phyloP scores from a whole-genome alignment of 805 yeast species.

The Metschnikowia sp. region DNA sequence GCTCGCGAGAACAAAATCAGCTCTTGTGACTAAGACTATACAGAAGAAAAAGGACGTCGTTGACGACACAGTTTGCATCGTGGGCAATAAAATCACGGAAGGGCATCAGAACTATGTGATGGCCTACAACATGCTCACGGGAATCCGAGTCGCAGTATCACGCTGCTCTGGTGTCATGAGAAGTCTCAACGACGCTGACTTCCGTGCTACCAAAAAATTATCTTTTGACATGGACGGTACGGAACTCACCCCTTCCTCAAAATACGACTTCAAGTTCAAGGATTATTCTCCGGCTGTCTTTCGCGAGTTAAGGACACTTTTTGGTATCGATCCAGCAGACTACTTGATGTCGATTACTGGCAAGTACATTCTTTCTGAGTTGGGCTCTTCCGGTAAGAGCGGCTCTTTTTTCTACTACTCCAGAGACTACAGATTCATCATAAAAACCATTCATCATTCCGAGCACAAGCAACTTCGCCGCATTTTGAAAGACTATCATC shows the following conservation, averaged over 20 bases:
- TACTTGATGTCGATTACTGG: slow-evolving; percentile 90
- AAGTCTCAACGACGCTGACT: slow-evolving; percentile 68
- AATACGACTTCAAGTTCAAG: slow-evolving; percentile 93
- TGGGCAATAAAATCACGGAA: slow-evolving; percentile 82
- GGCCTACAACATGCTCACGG: slow-evolving; percentile 97
- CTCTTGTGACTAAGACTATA: slow-evolving; percentile 42
- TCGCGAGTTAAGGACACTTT: slow-evolving; percentile 71
- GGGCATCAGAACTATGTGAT: slow-evolving; percentile 91
- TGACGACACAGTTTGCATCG: slow-evolving; percentile 57
- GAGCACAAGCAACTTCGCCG: slow-evolving; percentile 83
- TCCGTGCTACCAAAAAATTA: slow-evolving; percentile 67
- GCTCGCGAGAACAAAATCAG: slow-evolving; percentile 48
- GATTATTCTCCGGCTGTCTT: slow-evolving; percentile 96
- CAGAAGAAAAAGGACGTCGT: slow-evolving; percentile 38
- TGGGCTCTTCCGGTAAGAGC: slow-evolving; percentile 95
- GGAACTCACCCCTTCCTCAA: slow-evolving; percentile 87
- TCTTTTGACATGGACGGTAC: slow-evolving; percentile 86
- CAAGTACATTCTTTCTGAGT: slow-evolving; percentile 84
- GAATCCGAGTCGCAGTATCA: slow-evolving; percentile 92
- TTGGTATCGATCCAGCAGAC: slow-evolving; percentile 94
- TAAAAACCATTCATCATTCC: slow-evolving; percentile 90
- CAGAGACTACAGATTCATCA: slow-evolving; percentile 88
- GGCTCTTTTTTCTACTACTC: slow-evolving; percentile 96
- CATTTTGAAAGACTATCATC: slow-evolving; percentile 71
- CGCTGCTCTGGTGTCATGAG: slow-evolving; percentile 84